Conservation (phyloP, 1,139 yeast species). For the Yamadazyma triangularis region DNA sequence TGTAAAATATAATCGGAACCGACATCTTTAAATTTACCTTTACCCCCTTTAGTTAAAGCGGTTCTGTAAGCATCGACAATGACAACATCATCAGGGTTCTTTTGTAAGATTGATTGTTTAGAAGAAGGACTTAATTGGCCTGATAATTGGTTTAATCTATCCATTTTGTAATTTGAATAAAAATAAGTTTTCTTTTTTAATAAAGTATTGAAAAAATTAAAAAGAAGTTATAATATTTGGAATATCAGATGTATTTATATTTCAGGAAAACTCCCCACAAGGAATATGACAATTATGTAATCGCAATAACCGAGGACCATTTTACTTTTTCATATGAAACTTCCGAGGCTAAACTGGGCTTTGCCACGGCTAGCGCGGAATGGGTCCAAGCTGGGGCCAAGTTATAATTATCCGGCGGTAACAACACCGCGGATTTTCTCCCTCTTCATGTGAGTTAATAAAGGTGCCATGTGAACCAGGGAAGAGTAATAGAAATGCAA, state of each 20-base stretch:
- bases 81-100: conserved; percentile 82
- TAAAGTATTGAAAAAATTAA: too few relatives aligned
- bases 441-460: too few relatives aligned
- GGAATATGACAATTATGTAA: neutral
- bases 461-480: too few relatives aligned
- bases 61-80: conserved; percentile 87
- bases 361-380: too few relatives aligned
- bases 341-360: too few relatives aligned
- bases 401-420: too few relatives aligned
- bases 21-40: conserved; percentile 74
- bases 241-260: neutral
- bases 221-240: neutral
- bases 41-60: conserved; percentile 82
- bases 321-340: too few relatives aligned
- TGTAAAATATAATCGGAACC: conserved; percentile 69
- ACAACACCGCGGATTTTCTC: too few relatives aligned
- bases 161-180: too few relatives aligned
- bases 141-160: conserved; percentile 57
- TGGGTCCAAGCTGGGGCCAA: too few relatives aligned
- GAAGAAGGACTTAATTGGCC: conserved; percentile 51
- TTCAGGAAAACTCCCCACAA: conserved; percentile 11
- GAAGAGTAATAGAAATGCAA: too few relatives aligned
- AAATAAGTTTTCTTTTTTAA: too few relatives aligned
- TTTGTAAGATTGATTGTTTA: conserved; percentile 41
- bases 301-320: conserved; percentile 5